Base-by-base conservation (phyloP, 2,329 filamentous ascomycete genomes). In the Calonectria pseudoreteaudii region DNA sequence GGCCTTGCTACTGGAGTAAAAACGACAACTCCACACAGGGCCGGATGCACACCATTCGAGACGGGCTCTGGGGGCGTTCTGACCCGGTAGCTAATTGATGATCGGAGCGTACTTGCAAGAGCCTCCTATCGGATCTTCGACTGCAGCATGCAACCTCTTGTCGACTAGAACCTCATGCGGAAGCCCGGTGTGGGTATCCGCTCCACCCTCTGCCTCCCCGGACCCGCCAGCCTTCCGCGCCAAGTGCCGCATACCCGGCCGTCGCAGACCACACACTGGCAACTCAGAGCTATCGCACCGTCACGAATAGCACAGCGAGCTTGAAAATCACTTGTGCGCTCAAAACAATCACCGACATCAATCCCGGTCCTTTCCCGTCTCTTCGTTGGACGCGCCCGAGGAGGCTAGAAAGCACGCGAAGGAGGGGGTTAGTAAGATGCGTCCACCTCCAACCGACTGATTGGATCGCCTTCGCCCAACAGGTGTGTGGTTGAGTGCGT, bases 241-340 rank as follows among this genome's bases (percentile, higher is more conserved):
- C 77, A 79, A 75, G 78, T 80, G 79, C 79, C 79, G 79, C 75
- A 80, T 72, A 74, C 77, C 78, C 79, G 79, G 71, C 66, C 36
- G 60, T 73, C 60, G 60, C 74, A 78, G 64, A 72, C 71, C 72
- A 62, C 44, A n/a, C 44, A 47, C 75, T 75, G 78, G 77, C 75
- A 69, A 72, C 76, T 62, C 69, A 76, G 73, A 71, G 58, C 70
- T 62, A 50, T 78, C 44, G 68, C 71, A 78, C 77, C 78, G 72
- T 74, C 75, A 66, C 68, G 65, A 49, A 64, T 66, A 31, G 52
- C 38, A 53, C 30, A 28, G 31, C 14, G 41, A 44, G 49, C 14
- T 10, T n/a, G 16, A 11, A 34, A 62, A 20, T 16, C 38, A 62
- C n/a, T 36, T 62, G 56, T 36, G n/a, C 11, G 26, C n/a, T 28